Evolutionary conservation across 148 eudicot genomes (phyloP), one percentile per base, ranked within the genome.

Genomic region (Bassia scoparia): DNA sequence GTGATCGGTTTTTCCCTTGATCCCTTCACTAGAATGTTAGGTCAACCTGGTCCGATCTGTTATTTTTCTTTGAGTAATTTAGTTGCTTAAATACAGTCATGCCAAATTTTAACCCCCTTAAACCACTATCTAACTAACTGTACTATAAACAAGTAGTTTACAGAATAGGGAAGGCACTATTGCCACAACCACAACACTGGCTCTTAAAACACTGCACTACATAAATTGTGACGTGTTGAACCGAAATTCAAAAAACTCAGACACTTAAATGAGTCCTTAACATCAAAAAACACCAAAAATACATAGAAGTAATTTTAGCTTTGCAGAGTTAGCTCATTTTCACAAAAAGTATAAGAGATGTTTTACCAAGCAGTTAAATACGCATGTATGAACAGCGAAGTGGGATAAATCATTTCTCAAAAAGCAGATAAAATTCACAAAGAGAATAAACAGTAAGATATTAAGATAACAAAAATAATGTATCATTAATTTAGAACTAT

Each of bases 231-330:
- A 37, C 29, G 23, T 29, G 37, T 24, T 61, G 38, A 61, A 61
- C 38, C 14, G 33, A 30, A 18, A 30, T 61, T 16, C 23, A 4
- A 63, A 24, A 35, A 63, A 3, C 8, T n/a, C 26, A 20, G 18
- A 61, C 23, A 27, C 16, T 31, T 5, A 3, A 37, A 37, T 7
- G 30, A 35, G 52, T 13, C 44, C 30, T 41, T 24, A 38, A 62
- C 35, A 69, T 37, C 21, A 33, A 62, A 68, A 58, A 29, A 11
- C 74, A 44, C 60, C 35, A 16, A 56, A 41, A n/a, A n/a, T n/a
- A n/a, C n/a, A n/a, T n/a, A n/a, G n/a, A n/a, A n/a, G n/a, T n/a
- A n/a, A n/a, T n/a, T n/a, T n/a, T n/a, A n/a, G n/a, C n/a, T n/a
- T n/a, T n/a, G n/a, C n/a, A n/a, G n/a, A n/a, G n/a, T n/a, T n/a